phyloP scores from a whole-genome alignment of 2,329 filamentous ascomycete species.

The Didymella glomerata region DNA sequence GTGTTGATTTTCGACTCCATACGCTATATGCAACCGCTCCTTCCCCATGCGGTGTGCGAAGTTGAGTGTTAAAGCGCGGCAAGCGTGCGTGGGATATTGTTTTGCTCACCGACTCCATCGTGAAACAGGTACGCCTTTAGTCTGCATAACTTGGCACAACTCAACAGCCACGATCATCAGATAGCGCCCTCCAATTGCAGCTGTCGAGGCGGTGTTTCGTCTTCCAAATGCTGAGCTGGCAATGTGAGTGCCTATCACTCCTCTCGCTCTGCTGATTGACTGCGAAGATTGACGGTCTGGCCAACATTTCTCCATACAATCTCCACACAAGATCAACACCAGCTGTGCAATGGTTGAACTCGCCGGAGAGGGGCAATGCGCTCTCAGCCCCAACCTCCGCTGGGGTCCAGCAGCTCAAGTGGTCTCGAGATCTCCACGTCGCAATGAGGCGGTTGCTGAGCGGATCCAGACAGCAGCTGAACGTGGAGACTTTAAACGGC shows the following conservation, averaged over 20 bases:
- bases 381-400: conserved; percentile 12
- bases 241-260: conserved; percentile 6
- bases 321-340: conserved; percentile 22
- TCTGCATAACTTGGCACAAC: conserved; percentile 10
- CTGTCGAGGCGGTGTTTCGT: conserved; percentile 9
- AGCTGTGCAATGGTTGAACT: conserved; percentile 6
- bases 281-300: conserved; percentile 12
- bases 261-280: conserved; percentile 3
- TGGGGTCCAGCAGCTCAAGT: conserved; percentile 14
- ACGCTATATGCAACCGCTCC: conserved; percentile 17
- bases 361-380: conserved; percentile 14
- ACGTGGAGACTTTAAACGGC: background rate
- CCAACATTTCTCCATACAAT: conserved; percentile 18
- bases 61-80: conserved; percentile 18
- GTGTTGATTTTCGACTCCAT: background rate
- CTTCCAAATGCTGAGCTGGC: conserved; percentile 17
- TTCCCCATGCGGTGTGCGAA: conserved; percentile 17
- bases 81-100: conserved; percentile 18
- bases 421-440: conserved; percentile 18
- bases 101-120: conserved; percentile 24
- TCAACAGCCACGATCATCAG: conserved; percentile 11
- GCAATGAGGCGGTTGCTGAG: conserved; percentile 13
- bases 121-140: conserved; percentile 22
- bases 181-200: conserved; percentile 13
- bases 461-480: conserved; percentile 4